phyloP scores from a whole-genome alignment of 2,329 filamentous ascomycete species.

The Oidium heveae region DNA sequence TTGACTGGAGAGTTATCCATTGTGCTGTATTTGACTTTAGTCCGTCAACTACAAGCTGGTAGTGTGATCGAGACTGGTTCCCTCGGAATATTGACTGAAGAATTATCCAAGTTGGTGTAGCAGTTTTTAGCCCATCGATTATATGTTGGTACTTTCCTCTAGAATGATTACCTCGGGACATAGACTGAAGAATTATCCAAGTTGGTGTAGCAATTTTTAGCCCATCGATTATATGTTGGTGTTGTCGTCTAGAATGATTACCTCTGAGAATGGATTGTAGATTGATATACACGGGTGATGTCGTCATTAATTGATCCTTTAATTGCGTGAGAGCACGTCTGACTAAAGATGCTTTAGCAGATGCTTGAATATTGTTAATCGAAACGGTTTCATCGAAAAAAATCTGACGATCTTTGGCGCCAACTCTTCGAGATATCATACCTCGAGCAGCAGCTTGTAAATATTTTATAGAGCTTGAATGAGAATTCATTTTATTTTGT shows the following conservation, averaged over 20 bases:
- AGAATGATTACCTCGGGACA: no score
- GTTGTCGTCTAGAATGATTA: constrained; percentile 26
- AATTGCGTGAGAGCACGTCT: constrained; percentile 36
- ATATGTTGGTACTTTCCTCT: no score
- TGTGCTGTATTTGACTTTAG: constrained; percentile 23
- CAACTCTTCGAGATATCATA: background rate
- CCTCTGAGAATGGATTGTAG: constrained; percentile 43
- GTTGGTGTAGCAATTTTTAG: no score
- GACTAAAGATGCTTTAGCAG: constrained; percentile 49
- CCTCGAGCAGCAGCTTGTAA: constrained; percentile 46
- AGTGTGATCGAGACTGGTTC: constrained; percentile 10
- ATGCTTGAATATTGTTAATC: constrained; percentile 41
- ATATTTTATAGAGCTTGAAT: constrained; percentile 25
- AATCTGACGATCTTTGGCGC: background rate
- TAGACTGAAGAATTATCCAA: no score
- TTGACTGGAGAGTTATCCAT: constrained; percentile 23
- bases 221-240: no score
- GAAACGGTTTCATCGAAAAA: background rate
- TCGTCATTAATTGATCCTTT: constrained; percentile 32
- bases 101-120: no score
- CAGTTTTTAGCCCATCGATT: no score
- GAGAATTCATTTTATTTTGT: constrained; percentile 27
- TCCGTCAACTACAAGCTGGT: constrained; percentile 24
- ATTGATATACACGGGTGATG: constrained; percentile 31
- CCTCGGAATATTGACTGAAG: no score